Base-by-base conservation (phyloP, 768 basidiomycete genomes). In the Lactarius hatsudake region DNA sequence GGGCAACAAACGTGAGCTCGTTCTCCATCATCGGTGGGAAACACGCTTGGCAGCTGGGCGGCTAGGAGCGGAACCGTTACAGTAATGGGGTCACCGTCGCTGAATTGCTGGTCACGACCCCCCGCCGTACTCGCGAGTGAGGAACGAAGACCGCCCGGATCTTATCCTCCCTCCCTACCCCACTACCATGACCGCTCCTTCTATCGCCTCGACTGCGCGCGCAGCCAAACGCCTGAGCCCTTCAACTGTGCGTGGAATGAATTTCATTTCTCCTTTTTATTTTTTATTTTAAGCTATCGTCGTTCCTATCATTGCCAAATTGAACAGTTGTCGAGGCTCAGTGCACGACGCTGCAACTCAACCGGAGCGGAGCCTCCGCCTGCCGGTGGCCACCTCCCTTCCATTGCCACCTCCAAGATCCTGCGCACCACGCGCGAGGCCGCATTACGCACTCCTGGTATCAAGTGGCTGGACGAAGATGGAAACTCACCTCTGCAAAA, bases 1-100 rank as follows among this genome's bases (percentile, higher is more conserved):
- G 93, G 40, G 93, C 92, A 55, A 93, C 88, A 77, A 94, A 93
- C 32, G 91, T 89, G 67, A 85, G 83, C 62, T 92, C 91, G 82
- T 84, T 90, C 81, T 93, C 91, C 88, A 92, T 72, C 64, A 70
- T 73, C 69, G 62, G 69, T 67, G 67, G 38, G 32, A 54, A 40
- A n/a, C 38, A 54, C 63, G 64, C 42, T 42, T 17, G 38, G 40
- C 48, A 60, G 59, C 55, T 56, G 42, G 64, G 67, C 54, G 62
- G 63, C 38, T 28, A 55, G 62, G 48, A 28, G 51, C 26, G 43
- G 51, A 30, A 18, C 23, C 26, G 61, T 62, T 12, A 30, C 15
- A 18, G 26, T 54, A 23, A 38, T 2, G 10, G 45, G 20, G 43
- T 13, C 20, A 17, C 13, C 43, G 60, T 15, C 60, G 30, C 30